Evolutionary conservation across 83 land plant species (phyloP), one percentile per base, ranked within the genome.

Genomic region (Thuja plicata): DNA sequence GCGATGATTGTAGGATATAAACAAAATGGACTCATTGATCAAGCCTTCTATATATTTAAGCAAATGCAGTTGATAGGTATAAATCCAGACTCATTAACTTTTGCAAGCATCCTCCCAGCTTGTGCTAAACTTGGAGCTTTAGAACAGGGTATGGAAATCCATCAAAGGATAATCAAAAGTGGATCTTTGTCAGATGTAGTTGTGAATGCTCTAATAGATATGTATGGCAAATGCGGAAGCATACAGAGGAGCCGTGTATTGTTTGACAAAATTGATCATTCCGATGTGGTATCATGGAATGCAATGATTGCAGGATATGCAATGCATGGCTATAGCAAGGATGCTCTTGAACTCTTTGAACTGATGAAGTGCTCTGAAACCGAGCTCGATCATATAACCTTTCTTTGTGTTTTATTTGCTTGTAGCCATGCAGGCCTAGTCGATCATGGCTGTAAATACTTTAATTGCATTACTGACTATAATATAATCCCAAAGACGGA

Each of bases 191-290:
- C 57, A 21, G 86, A 84, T 46, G 86, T 13, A 30, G 46, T 50
- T 84, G 86, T 84, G 50, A 84, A 46, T 50, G 57, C 57, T n/a
- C 60, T 84, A 41, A 21, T 84, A 45, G 60, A 84, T 35, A 84
- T 84, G 86, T 84, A 84, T 50, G 86, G 57, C 50, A 84, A 84
- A 46, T 84, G 86, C 5, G 86, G 86, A 21, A 52, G 48, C 34
- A 84, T 84, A 12, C 52, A 84, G 50, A 84, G 16, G 34, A 55
- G 57, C 4, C 54, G 50, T 32, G 48, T 21, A 52, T 46, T 50
- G 32, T 84, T 84, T 84, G 86, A 84, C n/a, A 46, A 52, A 27
- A n/a, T 41, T 3, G 2, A 43, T 27, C 37, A 41, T 21, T 32
- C 30, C 13, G 30, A 50, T 50, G 86, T 84, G 3, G 6, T 84